A percentile compares a stretch with the other conserved stretches of the same genome.
Evolutionary conservation across 2,329 filamentous ascomycete genomes (phyloP).

Genomic region (Aspergillus brunneoviolaceus): DNA sequence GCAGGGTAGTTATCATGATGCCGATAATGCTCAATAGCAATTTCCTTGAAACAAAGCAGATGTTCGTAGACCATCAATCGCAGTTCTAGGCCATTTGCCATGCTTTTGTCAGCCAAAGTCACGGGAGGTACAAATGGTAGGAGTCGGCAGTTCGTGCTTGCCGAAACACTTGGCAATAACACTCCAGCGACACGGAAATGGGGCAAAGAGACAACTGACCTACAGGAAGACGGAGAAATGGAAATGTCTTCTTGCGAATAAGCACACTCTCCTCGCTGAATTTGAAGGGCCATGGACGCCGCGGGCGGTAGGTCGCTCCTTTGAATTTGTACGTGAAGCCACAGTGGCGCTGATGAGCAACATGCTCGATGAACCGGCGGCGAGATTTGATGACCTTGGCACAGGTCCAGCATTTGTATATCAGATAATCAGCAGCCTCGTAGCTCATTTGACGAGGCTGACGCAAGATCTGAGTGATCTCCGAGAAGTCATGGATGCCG

Average conservation of each 20-base stretch:
- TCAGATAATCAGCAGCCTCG: too few species aligned
- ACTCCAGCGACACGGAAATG: not conserved
- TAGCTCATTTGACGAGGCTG: too few species aligned
- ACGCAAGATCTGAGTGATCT: too few species aligned
- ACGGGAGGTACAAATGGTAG: not conserved
- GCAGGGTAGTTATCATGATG: too few species aligned
- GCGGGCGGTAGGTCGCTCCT: too few species aligned
- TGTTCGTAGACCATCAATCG: conserved; percentile 4
- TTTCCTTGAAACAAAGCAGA: not conserved
- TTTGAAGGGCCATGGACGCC: not conserved
- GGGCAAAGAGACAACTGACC: not conserved
- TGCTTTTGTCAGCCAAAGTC: not conserved
- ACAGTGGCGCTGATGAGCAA: too few species aligned
- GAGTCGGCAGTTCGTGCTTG: not conserved
- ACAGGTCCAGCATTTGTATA: too few species aligned
- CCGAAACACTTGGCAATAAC: not conserved
- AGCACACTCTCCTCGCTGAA: not conserved
- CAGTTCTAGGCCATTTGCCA: not conserved
- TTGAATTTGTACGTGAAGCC: too few species aligned
- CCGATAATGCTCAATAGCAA: not conserved
- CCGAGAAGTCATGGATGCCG: too few species aligned
- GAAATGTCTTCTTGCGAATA: not conserved
- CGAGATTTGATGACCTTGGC: too few species aligned
- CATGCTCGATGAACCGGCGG: too few species aligned
- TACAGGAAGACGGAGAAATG: conserved; percentile 4